Conservation (phyloP, 1,139 yeast genomes). For the Kazachstania sp. region DNA sequence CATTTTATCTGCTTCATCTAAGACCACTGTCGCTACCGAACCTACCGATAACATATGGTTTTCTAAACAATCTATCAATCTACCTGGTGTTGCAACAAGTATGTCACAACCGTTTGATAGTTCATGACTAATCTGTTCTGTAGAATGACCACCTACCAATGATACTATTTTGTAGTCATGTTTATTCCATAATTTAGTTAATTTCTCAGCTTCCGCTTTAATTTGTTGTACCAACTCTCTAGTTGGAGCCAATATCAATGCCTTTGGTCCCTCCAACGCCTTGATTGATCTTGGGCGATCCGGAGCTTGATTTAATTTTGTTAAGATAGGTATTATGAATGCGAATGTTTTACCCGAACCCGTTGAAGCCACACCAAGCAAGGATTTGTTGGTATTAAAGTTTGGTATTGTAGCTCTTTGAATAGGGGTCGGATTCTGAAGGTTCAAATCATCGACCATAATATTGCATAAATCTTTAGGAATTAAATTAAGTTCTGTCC, state of each 20-base stretch:
- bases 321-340: constrained; percentile 64
- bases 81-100: constrained; percentile 89
- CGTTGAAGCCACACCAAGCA: constrained; percentile 89
- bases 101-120: constrained; percentile 66
- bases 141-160: constrained; percentile 83
- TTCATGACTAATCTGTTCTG: constrained; percentile 61
- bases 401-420: constrained; percentile 84
- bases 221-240: constrained; percentile 90
- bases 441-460: constrained; percentile 37
- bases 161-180: constrained; percentile 46
- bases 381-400: constrained; percentile 43
- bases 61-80: constrained; percentile 73
- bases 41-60: constrained; percentile 51
- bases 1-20: constrained; percentile 96
- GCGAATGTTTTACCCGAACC: constrained; percentile 94
- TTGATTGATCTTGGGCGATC: constrained; percentile 33
- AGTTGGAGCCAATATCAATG: constrained; percentile 77
- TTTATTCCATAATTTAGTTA: constrained; percentile 33
- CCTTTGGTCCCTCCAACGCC: constrained; percentile 52
- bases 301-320: constrained; percentile 44
- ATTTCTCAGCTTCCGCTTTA: constrained; percentile 52
- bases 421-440: constrained; percentile 70
- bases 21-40: constrained; percentile 58
- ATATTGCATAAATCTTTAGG: constrained; percentile 38
- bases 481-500: constrained; percentile 54